phyloP scores from a whole-genome alignment of 2,329 filamentous ascomycete genomes.

The Xylaria sp. region DNA sequence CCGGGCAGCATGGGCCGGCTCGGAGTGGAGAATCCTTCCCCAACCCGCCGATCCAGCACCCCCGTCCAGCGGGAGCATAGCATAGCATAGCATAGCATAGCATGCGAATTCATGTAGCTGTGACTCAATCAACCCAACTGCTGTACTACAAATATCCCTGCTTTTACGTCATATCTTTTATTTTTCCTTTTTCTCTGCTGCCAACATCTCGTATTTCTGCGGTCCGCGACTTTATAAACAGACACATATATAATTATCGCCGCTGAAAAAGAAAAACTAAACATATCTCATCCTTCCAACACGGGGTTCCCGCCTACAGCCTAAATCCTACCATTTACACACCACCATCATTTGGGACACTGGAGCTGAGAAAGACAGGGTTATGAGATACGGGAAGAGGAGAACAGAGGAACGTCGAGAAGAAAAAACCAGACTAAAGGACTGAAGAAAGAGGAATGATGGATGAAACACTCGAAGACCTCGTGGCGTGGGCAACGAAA shows the following conservation, averaged over 20 bases:
- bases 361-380: neutral
- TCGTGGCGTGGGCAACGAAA: slow-evolving; percentile 70
- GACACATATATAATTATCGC: no score
- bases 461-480: slow-evolving; percentile 49
- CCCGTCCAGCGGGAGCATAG: slow-evolving; percentile 14
- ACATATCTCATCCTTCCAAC: neutral
- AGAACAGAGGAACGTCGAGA: neutral
- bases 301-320: neutral
- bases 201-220: neutral
- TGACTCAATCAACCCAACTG: neutral
- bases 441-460: slow-evolving; percentile 10
- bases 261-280: no score
- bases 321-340: neutral
- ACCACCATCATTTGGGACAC: neutral
- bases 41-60: slow-evolving; percentile 16
- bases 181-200: neutral
- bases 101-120: no score
- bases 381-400: neutral
- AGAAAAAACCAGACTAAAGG: neutral
- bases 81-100: no score
- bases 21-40: slow-evolving; percentile 19
- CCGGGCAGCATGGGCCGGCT: slow-evolving; percentile 8
- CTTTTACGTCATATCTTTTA: neutral
- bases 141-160: no score
- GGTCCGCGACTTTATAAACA: neutral